Evolutionary conservation across 371 early-diverging fungal species (phyloP), one percentile per base, ranked within the genome.

Genomic region (Mucor irregularis): DNA sequence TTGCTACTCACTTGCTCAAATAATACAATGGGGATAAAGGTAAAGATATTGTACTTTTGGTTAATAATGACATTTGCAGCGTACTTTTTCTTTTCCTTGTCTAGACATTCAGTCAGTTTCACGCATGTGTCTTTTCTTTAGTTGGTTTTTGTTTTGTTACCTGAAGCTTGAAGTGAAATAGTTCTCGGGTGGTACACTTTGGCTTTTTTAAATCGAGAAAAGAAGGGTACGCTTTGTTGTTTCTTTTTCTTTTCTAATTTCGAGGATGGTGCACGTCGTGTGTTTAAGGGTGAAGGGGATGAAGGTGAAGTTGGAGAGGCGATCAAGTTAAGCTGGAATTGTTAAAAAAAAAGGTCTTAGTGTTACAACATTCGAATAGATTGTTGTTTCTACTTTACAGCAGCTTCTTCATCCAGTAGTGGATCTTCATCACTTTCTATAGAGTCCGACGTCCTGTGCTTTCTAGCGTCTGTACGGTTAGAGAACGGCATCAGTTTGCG

Each of bases 21-120:
- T 19, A 99, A 80, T 3, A 99, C 95, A 26, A 92, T 47, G 2
- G 96, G 95, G 33, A 98, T 45, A 69, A 99, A 99, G 1, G 93
- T 91, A 38, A 92, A 60, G 11, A 93, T 44, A 56, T 85, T 92
- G 83, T 99, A 99, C 73, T 97, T 99, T 80, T 98, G 97, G 73
- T 99, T 99, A 47, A 90, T 73, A 28, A 99, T 90, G 35, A 90
- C 82, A 71, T 99, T 99, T 14, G 90, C 87, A 25, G 90, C 71
- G 68, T 78, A 90, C 56, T 69, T 77, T 28, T 70, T 74, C 62
- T 84, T 83, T 51, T 75, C 70, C 57, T 81, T 80, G 53, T 77
- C 82, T 85, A 53, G 34, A 17, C 11, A 5, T 19, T 13, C 45
- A 24, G 3, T 19, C 19, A 43, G n/a, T n/a, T n/a, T n/a, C n/a